Percentiles rank a stretch among this genome's conserved stretches.
Conservation (phyloP, 192 early-diverging fungal species). For the Anaeromyces robustus region DNA sequence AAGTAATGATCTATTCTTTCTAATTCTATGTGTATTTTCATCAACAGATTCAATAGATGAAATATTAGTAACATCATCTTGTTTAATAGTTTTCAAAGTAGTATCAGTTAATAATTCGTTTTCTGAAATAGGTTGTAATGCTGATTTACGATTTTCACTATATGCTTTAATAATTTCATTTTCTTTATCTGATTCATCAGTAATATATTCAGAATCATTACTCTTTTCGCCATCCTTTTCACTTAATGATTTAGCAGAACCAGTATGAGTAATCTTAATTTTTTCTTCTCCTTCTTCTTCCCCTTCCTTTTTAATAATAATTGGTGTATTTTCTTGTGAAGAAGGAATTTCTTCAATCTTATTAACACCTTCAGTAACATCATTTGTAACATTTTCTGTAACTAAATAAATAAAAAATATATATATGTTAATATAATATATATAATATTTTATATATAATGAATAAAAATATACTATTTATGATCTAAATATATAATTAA, state of each 20-base stretch:
- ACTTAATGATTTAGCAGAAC: background rate
- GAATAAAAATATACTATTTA: too few species aligned
- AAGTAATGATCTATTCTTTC: background rate
- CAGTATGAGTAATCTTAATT: background rate
- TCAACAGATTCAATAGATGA: background rate
- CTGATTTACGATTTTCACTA: background rate
- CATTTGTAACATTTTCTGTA: too few species aligned
- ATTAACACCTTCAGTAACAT: too few species aligned
- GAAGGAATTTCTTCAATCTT: background rate
- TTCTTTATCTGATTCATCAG: background rate
- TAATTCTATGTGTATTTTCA: background rate
- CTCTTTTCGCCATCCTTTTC: background rate
- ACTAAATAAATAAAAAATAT: too few species aligned
- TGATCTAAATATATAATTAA: too few species aligned
- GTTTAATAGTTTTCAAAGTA: background rate
- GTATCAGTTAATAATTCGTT: background rate
- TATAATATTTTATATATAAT: too few species aligned
- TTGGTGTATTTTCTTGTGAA: background rate
- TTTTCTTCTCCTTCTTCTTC: background rate
- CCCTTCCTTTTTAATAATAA: background rate
- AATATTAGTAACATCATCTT: background rate
- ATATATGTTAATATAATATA: too few species aligned
- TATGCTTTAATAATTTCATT: background rate
- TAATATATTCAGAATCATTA: background rate
- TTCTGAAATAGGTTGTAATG: background rate